Evolutionary conservation across 2,329 filamentous ascomycete genomes (phyloP), one percentile per base, ranked within the genome.

Genomic region (Ascochyta koolunga): DNA sequence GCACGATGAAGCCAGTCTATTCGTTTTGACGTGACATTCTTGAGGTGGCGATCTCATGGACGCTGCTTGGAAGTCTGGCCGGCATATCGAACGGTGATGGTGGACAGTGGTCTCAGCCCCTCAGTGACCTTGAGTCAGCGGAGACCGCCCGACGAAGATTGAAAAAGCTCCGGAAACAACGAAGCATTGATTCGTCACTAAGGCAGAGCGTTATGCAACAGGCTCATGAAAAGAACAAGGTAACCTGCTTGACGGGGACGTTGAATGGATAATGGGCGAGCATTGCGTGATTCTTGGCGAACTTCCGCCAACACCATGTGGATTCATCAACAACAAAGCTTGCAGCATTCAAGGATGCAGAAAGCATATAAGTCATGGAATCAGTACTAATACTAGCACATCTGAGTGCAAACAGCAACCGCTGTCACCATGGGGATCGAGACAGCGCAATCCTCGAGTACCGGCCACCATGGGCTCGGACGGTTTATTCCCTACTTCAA

Each of bases 231-330:
- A 9, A n/a, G 24, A 18, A 37, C 40, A 33, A 19, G 36, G 40
- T 44, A 32, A n/a, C 22, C 24, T n/a, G 29, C 41, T 40, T 45
- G 48, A 40, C 41, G 15, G 7, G 4, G 8, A n/a, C 5, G 15
- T 21, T 45, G n/a, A 35, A 27, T 29, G 48, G 45, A 18, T 24
- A 27, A 27, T 2, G 24, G 22, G n/a, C n/a, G 9, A 2, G n/a
- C 36, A 25, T 54, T 49, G 50, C 44, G 44, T 54, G 50, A 54
- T 54, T 25, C 50, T 54, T 54, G 50, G 50, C 44, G 18, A 42
- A 33, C 15, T 36, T 48, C n/a, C 50, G 44, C 27, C 18, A 54
- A 39, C 44, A 41, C 43, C 25, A 47, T 41, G 50, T 53, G 36
- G 50, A 33, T 48, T 47, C 32, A 32, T 16, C 19, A 33, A 21